A percentile compares a stretch with the other conserved stretches of the same genome.
phyloP scores from a whole-genome alignment of 2,329 filamentous ascomycete genomes.

The Neofusicoccum kwambonambiense region DNA sequence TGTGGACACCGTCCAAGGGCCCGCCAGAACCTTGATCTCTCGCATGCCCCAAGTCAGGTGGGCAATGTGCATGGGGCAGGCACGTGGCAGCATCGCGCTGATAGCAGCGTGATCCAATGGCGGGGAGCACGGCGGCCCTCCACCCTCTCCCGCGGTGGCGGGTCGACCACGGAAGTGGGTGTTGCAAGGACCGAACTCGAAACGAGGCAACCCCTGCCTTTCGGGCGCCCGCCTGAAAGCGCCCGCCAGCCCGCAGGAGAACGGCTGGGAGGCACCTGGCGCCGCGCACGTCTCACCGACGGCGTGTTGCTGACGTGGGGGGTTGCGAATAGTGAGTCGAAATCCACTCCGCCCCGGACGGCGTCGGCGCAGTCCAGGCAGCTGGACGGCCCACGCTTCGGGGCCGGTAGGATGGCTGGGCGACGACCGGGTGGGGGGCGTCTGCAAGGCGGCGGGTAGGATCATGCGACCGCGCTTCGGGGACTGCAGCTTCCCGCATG shows the following conservation, averaged over 20 bases:
- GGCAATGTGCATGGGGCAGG: background rate
- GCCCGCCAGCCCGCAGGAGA: background rate
- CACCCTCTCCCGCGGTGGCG: background rate
- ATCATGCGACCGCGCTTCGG: conserved; percentile 3
- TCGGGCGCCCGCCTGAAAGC: background rate
- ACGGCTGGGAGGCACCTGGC: background rate
- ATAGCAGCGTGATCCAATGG: background rate
- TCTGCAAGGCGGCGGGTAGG: background rate
- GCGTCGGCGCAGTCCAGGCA: background rate
- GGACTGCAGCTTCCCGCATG: conserved; percentile 8
- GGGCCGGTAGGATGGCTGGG: background rate
- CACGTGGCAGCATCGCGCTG: background rate
- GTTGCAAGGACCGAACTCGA: background rate
- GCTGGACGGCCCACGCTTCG: background rate
- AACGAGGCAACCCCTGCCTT: background rate
- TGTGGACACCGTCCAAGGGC: background rate
- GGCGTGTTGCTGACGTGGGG: conserved; percentile 1
- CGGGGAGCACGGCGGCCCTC: background rate
- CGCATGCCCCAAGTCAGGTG: background rate
- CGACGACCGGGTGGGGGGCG: background rate
- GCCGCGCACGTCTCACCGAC: conserved; percentile 1
- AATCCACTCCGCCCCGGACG: background rate
- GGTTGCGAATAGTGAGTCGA: background rate
- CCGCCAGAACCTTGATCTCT: background rate
- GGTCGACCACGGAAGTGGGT: background rate